Base-by-base conservation (phyloP, 2,329 filamentous ascomycete species). In the Fusarium nygamai region DNA sequence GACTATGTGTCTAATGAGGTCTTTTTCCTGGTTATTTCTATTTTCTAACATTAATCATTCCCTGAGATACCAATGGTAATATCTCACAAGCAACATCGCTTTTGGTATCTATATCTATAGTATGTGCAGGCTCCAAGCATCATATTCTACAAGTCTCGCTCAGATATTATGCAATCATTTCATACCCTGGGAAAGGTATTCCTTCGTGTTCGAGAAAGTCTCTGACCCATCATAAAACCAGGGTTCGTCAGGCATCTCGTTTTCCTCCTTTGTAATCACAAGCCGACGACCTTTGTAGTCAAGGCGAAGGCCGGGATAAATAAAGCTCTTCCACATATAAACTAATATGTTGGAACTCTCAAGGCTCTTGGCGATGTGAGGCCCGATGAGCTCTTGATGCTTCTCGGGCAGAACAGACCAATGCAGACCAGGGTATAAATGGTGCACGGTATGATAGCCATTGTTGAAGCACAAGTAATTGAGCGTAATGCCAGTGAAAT, bases 381-480 rank as follows among this genome's bases (percentile, higher is more conserved):
- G 65, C 1, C 29, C 41, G 10, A 69, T 69, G 5, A 69, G 67
- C 34, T 69, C 67, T 3, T 41, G 16, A 4, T 69, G 67, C 34
- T 69, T 69, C 51, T 69, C 22, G 0, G 67, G 67, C 7, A 69
- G 33, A 1, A 69, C 22, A 13, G 67, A 69, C 67, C 67, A 69
- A 31, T 69, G 67, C 5, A 69, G 24, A 0, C 67, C 67, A 17
- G 67, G 66, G 31, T 69, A 50, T 19, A 69, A 3, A 29, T 69
- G 67, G 31, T 69, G 67, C 9, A 69, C 67, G 6, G 67, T 69
- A 7, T 69, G 67, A 17, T 69, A 69, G 6, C 67, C 67, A 7
- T 69, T 69, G 22, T 69, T 69, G 24, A 69, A 69, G 24, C 58
- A 69, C 24, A 69, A 17, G 20, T 69, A 69, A 5, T 69, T 69